phyloP scores from a whole-genome alignment of 108 stramenopile genomes.

The Nitzschia inconspicua region DNA sequence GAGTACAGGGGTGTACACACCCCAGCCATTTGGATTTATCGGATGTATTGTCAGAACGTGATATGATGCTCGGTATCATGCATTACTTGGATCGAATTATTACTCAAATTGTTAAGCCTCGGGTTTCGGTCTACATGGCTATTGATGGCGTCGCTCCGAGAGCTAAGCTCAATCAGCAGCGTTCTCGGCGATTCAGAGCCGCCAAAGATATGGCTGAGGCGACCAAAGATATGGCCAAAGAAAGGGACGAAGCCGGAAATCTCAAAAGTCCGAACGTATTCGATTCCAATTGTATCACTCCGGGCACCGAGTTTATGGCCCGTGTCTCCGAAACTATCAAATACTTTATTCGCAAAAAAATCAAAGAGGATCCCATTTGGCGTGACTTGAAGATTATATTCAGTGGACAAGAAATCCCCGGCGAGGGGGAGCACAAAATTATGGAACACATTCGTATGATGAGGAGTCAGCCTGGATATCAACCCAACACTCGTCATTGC shows the following conservation, averaged over 20 bases:
- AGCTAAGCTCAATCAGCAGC: constrained; percentile 99
- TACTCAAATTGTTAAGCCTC: constrained; percentile 93
- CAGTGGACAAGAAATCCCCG: constrained; percentile 97
- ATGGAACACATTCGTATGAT: constrained; percentile 97
- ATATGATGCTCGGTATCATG: constrained; percentile 97
- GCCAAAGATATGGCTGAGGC: constrained; percentile 92
- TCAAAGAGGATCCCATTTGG: constrained; percentile 96
- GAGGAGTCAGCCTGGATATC: constrained; percentile 75
- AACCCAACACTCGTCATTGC: constrained; percentile 94
- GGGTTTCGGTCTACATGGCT: constrained; percentile 94
- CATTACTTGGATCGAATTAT: constrained; percentile 95
- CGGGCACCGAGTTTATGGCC: constrained; percentile 97
- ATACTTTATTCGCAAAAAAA: constrained; percentile 92
- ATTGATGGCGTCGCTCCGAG: constrained; percentile 98
- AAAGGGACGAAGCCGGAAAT: constrained; percentile 31
- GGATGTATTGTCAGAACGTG: constrained; percentile 85
- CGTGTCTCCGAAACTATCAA: constrained; percentile 83
- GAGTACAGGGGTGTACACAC: constrained; percentile 98
- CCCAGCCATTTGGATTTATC: constrained; percentile 82
- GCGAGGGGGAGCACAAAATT: constrained; percentile 99
- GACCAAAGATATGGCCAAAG: constrained; percentile 54
- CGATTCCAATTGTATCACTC: constrained; percentile 99
- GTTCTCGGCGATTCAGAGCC: constrained; percentile 91
- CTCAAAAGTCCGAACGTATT: constrained; percentile 46
- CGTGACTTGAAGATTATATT: constrained; percentile 88